A percentile compares a stretch with the other conserved stretches of the same genome.
phyloP scores from a whole-genome alignment of 1,139 yeast species.

The Suhomyces coccinellae region DNA sequence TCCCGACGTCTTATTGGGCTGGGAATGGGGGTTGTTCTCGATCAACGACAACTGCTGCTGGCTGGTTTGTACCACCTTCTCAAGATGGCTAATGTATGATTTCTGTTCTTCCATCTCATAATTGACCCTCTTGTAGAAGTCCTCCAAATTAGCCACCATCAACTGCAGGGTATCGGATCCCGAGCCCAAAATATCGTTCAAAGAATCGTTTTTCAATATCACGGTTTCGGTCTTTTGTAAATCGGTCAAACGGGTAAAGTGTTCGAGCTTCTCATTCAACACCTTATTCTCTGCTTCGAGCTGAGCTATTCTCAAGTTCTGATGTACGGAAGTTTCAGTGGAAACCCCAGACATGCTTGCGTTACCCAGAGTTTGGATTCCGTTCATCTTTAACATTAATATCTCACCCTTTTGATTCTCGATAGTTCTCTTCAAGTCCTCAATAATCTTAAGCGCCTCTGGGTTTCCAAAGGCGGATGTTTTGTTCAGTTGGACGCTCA shows the following conservation, averaged over 20 bases:
- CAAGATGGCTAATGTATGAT: constrained; percentile 63
- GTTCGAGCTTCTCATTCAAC: constrained; percentile 67
- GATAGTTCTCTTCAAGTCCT: constrained; percentile 46
- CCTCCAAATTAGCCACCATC: constrained; percentile 49
- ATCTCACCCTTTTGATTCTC: constrained; percentile 47
- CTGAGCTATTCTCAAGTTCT: constrained; percentile 32
- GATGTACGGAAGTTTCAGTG: neutral
- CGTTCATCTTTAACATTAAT: constrained; percentile 22
- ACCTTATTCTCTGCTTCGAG: constrained; percentile 62
- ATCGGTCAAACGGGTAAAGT: constrained; percentile 61
- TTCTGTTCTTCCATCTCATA: constrained; percentile 62
- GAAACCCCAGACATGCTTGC: neutral
- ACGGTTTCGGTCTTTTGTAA: constrained; percentile 56
- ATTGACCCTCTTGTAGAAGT: constrained; percentile 43
- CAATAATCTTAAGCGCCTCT: constrained; percentile 49
- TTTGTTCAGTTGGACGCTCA: constrained; percentile 63
- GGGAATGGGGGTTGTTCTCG: constrained; percentile 4
- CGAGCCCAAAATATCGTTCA: constrained; percentile 50
- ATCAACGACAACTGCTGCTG: constrained; percentile 17
- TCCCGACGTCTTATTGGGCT: neutral
- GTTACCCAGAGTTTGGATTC: neutral
- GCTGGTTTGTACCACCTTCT: constrained; percentile 47
- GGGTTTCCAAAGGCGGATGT: constrained; percentile 27
- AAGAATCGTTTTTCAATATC: constrained; percentile 53
- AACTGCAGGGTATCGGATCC: constrained; percentile 39